A percentile compares a stretch with the other conserved stretches of the same genome.
phyloP scores from a whole-genome alignment of 768 basidiomycete species.

The Agrocybe praecox region DNA sequence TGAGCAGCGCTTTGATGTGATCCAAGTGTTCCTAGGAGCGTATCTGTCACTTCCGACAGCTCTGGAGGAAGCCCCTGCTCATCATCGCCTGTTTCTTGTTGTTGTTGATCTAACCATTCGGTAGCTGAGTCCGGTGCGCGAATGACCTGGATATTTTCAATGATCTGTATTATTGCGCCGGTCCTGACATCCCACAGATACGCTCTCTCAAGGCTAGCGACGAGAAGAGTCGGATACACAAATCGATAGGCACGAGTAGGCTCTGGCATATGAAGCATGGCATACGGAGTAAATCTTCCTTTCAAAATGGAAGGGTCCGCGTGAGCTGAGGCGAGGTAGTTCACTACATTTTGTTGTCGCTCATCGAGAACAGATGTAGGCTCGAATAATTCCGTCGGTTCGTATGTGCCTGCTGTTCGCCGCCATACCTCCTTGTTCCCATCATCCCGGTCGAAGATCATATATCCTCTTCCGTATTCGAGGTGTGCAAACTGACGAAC shows the following conservation, averaged over 20 bases:
- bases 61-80: too few relatives aligned
- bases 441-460: constrained; percentile 66
- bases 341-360: constrained; percentile 9
- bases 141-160: constrained; percentile 39
- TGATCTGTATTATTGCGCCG: constrained; percentile 47
- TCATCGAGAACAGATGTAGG: constrained; percentile 11
- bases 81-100: too few relatives aligned
- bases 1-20: too few relatives aligned
- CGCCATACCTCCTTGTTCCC: constrained; percentile 76
- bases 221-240: constrained; percentile 66
- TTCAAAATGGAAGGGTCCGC: neutral
- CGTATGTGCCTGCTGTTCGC: constrained; percentile 25
- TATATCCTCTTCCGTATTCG: constrained; percentile 73
- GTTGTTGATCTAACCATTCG: neutral
- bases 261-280: constrained; percentile 50
- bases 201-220: constrained; percentile 43
- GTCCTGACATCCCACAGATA: constrained; percentile 68
- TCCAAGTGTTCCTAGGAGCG: too few relatives aligned
- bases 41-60: too few relatives aligned
- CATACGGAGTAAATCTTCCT: constrained; percentile 68
- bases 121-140: neutral
- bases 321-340: constrained; percentile 1
- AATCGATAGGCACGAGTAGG: constrained; percentile 60
- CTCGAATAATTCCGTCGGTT: neutral
- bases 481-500: constrained; percentile 64